phyloP scores from a whole-genome alignment of 1,284 basidiomycete genomes.

The Cutaneotrichosporon sp. region DNA sequence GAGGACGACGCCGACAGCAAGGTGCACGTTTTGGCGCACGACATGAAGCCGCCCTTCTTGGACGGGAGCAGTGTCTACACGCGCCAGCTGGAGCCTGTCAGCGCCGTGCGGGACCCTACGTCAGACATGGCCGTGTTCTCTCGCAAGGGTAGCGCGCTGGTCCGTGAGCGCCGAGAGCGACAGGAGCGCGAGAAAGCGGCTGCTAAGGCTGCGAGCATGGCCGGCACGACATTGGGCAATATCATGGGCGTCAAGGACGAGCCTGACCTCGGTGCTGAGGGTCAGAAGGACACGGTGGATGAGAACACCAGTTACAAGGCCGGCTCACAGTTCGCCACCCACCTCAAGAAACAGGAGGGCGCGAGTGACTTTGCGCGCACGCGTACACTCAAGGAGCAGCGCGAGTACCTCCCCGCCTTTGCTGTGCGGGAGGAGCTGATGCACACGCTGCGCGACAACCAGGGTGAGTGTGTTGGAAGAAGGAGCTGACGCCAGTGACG shows the following conservation, averaged over 20 bases:
- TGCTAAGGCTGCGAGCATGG: constrained; percentile 87
- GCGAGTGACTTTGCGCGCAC: constrained; percentile 78
- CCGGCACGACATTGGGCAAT: constrained; percentile 91
- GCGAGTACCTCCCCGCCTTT: constrained; percentile 96
- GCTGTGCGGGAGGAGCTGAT: constrained; percentile 94
- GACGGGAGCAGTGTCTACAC: constrained; percentile 96
- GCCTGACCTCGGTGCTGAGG: constrained; percentile 62
- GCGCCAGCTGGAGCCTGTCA: constrained; percentile 94
- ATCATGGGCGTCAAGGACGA: constrained; percentile 97
- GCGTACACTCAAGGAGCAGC: constrained; percentile 87
- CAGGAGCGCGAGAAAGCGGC: constrained; percentile 91
- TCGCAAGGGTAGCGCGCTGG: constrained; percentile 89
- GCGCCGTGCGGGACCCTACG: constrained; percentile 89
- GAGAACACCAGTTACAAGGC: constrained; percentile 78
- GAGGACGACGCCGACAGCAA: constrained; percentile 93
- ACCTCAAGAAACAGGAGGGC: constrained; percentile 75
- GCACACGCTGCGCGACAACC: constrained; percentile 87
- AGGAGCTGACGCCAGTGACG: constrained; percentile 60
- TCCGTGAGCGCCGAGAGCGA: constrained; percentile 92
- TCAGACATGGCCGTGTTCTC: constrained; percentile 94
- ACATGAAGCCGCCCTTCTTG: constrained; percentile 95
- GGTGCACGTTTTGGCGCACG: constrained; percentile 95
- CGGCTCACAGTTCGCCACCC: constrained; percentile 92
- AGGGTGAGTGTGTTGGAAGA: constrained; percentile 61
- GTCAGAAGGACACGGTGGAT: constrained; percentile 60